A percentile compares a stretch with the other conserved stretches of the same genome.
Conservation (phyloP, 495 filamentous ascomycete species). For the Xylaria sp. region DNA sequence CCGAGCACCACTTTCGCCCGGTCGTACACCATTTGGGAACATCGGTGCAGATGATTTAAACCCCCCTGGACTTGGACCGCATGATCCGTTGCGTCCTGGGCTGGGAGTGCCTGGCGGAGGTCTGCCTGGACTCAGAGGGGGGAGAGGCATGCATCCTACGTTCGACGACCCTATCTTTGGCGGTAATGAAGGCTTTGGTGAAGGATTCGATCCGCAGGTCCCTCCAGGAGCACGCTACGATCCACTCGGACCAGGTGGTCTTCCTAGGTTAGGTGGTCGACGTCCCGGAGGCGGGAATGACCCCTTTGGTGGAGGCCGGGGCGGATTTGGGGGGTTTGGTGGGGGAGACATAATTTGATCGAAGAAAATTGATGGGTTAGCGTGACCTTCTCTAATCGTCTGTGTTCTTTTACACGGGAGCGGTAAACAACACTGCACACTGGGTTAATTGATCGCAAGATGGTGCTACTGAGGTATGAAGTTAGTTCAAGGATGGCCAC, state of each 20-base stretch:
- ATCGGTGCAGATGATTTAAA: conserved; percentile 89
- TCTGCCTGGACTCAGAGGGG: conserved; percentile 58
- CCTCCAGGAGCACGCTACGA: conserved; percentile 74
- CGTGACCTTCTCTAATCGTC: neutral
- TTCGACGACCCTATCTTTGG: conserved; percentile 92
- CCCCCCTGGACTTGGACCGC: conserved; percentile 82
- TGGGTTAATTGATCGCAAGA: neutral
- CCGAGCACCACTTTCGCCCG: conserved; percentile 56
- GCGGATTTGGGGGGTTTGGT: conserved; percentile 43
- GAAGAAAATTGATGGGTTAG: neutral
- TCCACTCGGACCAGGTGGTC: conserved; percentile 77
- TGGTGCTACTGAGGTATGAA: neutral
- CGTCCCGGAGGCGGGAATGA: conserved; percentile 40
- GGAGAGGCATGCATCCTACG: conserved; percentile 92
- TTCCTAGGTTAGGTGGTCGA: conserved; percentile 49
- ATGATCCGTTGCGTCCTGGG: conserved; percentile 76
- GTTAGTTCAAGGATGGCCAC: neutral
- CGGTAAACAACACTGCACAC: neutral
- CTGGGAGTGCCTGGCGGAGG: conserved; percentile 58
- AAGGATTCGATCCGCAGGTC: conserved; percentile 58
- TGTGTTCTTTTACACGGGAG: neutral
- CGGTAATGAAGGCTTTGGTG: conserved; percentile 58
- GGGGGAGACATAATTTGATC: conserved; percentile 53
- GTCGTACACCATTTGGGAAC: conserved; percentile 60
- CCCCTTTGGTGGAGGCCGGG: conserved; percentile 40